Evolutionary conservation across 225 moss, liverwort and hornwort species (phyloP).

Genomic region (Pleurozium schreberi): DNA sequence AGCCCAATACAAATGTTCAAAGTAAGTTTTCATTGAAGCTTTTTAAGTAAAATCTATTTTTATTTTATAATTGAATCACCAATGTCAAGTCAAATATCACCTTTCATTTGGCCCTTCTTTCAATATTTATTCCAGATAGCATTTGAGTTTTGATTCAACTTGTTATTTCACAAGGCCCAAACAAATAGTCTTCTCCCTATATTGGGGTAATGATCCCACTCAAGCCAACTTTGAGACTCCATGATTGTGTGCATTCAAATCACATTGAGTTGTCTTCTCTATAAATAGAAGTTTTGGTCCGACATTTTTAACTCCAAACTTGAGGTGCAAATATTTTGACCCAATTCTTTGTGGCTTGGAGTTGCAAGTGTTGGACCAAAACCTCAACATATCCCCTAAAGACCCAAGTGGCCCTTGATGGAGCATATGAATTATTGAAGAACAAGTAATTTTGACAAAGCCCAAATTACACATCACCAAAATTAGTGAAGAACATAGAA

Average conservation of each 20-base stretch:
- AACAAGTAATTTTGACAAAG: background rate
- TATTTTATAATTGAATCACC: background rate
- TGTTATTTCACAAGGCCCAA: background rate
- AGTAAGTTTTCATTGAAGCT: background rate
- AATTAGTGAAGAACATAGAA: background rate
- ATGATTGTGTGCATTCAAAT: background rate
- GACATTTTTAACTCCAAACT: background rate
- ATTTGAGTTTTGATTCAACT: background rate
- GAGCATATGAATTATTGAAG: background rate
- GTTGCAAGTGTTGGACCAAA: background rate
- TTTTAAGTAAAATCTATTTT: background rate
- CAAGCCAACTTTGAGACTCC: background rate
- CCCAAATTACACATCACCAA: background rate
- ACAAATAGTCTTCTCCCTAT: background rate
- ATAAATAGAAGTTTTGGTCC: background rate
- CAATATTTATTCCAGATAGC: background rate
- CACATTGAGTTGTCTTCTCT: background rate
- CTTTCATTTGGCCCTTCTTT: background rate
- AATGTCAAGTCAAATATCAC: background rate
- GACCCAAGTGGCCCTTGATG: rapidly evolving
- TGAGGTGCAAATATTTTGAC: too few species aligned
- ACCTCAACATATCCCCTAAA: background rate
- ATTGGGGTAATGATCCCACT: background rate
- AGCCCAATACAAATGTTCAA: background rate
- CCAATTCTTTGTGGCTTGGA: too few species aligned